Conservation (phyloP, 441 rosid genomes). For the Pelargonium australe region DNA sequence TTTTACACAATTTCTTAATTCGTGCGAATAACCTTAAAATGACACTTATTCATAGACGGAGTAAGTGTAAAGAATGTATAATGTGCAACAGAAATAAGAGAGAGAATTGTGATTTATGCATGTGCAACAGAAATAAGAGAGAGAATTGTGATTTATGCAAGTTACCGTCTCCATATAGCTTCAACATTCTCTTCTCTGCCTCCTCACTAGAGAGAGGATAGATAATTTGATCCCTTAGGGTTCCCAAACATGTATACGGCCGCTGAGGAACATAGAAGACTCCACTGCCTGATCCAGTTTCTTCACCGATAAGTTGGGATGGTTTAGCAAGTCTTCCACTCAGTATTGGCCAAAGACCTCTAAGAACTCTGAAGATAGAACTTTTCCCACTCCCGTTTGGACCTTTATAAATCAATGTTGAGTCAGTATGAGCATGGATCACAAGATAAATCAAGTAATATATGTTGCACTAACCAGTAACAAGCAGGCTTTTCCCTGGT, state of each 20-base stretch:
- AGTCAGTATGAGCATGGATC: conserved; percentile 24
- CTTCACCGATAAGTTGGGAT: conserved; percentile 44
- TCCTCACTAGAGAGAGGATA: conserved; percentile 91
- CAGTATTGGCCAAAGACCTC: conserved; percentile 90
- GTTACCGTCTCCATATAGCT: conserved; percentile 52
- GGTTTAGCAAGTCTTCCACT: conserved; percentile 81
- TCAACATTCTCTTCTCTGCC: conserved; percentile 52
- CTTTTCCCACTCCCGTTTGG: conserved; percentile 99
- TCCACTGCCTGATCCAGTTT: conserved; percentile 54
- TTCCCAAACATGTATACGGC: conserved; percentile 96
- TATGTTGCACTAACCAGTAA: conserved; percentile 71
- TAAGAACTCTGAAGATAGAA: conserved; percentile 90
- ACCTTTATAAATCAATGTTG: conserved; percentile 47
- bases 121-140: too few relatives aligned
- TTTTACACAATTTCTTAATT: too few relatives aligned
- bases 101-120: not conserved
- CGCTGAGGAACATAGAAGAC: conserved; percentile 94
- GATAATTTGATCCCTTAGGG: conserved; percentile 96
- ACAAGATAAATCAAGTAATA: conserved; percentile 10
- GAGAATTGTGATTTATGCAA: conserved; percentile 9
- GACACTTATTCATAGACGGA: too few relatives aligned
- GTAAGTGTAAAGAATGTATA: not conserved
- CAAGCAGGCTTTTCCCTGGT: conserved; percentile 83
- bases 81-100: not conserved
- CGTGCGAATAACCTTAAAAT: too few relatives aligned